Base-by-base conservation (phyloP, 139 green algal species). In the Spirogloea muscicola region DNA sequence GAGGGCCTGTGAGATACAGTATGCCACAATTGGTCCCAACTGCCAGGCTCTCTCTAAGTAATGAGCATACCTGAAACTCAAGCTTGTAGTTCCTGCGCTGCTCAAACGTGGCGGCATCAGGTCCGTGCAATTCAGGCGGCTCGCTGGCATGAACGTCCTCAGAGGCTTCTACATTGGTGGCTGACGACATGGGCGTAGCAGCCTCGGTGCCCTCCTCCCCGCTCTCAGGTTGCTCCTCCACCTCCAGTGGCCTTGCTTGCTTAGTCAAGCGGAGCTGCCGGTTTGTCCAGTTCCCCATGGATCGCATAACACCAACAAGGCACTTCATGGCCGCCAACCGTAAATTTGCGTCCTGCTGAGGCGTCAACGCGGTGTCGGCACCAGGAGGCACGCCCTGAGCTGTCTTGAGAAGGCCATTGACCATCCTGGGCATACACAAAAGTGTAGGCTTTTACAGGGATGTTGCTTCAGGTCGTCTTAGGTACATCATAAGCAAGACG, bases 241-340 rank as follows among this genome's bases (percentile, higher is more conserved):
- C n/a, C n/a, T n/a, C n/a, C n/a, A n/a, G n/a, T n/a, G n/a, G n/a
- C n/a, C n/a, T n/a, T n/a, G n/a, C n/a, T n/a, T n/a, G n/a, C n/a
- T 76, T 21, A 16, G 55, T 73, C 29, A 79, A 31, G 43, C 63
- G 39, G 31, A 80, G 63, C 71, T 75, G 67, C 48, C 62, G 3
- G n/a, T 79, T 84, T 84, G 90, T 88, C 91, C 91, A 96, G 33
- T 69, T 77, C 37, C 85, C 78, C 79, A 97, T 74, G 5, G 86
- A 87, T 6, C 81, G 77, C 62, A 92, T 49, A 5, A 88, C 77
- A 59, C 68, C 77, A 3, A 91, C 89, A 52, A 96, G 72, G 66
- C 88, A 92, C 48, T 88, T 77, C 79, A 97, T 83, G 27, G 91
- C 90, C 76, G 95, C 90, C 36, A 88, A 72, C 13, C 85, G 81